phyloP scores from a whole-genome alignment of 805 yeast genomes.

The Zygosaccharomyces bisporus region DNA sequence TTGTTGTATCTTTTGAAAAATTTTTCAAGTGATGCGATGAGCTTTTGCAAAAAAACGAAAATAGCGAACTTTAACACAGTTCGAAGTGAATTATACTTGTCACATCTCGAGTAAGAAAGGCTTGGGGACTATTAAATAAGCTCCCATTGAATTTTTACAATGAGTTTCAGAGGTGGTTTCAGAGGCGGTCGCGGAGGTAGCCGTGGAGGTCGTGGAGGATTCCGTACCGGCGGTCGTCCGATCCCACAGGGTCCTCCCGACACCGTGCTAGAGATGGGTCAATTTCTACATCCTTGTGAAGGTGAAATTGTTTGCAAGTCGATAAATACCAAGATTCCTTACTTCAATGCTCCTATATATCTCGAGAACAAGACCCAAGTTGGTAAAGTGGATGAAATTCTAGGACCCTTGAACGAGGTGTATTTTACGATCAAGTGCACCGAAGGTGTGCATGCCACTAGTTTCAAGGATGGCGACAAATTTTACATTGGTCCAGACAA shows the following conservation, averaged over 20 bases:
- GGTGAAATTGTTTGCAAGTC: constrained; percentile 97
- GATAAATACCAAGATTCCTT: constrained; percentile 89
- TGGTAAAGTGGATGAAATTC: constrained; percentile 96
- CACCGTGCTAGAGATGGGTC: constrained; percentile 89
- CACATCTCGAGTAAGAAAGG: background rate
- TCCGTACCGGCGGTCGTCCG: constrained; percentile 54
- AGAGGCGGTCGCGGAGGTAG: constrained; percentile 40
- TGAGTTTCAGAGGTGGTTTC: constrained; percentile 42
- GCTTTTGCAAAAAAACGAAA: constrained; percentile 2
- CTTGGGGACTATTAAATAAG: background rate
- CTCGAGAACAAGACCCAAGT: constrained; percentile 93
- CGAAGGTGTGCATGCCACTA: constrained; percentile 92
- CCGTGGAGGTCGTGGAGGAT: constrained; percentile 39
- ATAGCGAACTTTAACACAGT: background rate
- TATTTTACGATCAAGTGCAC: constrained; percentile 93
- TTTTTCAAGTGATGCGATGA: constrained; percentile 15
- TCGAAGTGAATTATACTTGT: background rate
- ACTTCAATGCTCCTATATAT: constrained; percentile 97
- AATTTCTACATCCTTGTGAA: constrained; percentile 88
- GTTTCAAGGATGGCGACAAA: constrained; percentile 94
- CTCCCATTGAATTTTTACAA: constrained; percentile 13
- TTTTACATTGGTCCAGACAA: constrained; percentile 94
- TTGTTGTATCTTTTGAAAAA: constrained; percentile 9
- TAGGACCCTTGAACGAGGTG: constrained; percentile 98
- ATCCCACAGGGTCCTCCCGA: constrained; percentile 96